Evolutionary conservation across 2,329 filamentous ascomycete genomes (phyloP).

Genomic region (Phaeoacremonium minimum): DNA sequence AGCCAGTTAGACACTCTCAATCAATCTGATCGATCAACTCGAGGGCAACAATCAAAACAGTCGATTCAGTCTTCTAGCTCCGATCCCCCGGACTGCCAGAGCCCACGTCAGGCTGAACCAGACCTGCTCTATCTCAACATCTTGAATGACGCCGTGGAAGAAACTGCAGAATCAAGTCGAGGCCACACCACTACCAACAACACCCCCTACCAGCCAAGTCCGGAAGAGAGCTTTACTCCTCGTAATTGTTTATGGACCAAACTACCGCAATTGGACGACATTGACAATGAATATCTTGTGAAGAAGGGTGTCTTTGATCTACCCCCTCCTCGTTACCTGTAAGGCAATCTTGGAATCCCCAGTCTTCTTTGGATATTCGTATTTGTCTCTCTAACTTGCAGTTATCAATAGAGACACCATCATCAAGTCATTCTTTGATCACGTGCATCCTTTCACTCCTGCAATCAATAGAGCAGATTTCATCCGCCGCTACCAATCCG

Average conservation of each 20-base stretch:
- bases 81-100: conserved; percentile 13
- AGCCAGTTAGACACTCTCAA: conserved; percentile 7
- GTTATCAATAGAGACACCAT: conserved; percentile 12
- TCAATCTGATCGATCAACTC: conserved; percentile 8
- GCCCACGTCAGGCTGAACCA: conserved; percentile 13
- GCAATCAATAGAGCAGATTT: conserved; percentile 15
- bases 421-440: conserved; percentile 17
- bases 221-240: conserved; percentile 13
- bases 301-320: conserved; percentile 18
- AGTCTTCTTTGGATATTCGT: conserved; percentile 4
- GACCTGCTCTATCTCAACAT: conserved; percentile 17
- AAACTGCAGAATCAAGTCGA: conserved; percentile 14
- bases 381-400: conserved; percentile 10
- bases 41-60: not conserved
- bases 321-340: conserved; percentile 13
- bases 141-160: conserved; percentile 15
- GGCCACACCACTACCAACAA: conserved; percentile 13
- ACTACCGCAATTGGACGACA: conserved; percentile 14
- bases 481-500: conserved; percentile 15
- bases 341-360: conserved; percentile 8
- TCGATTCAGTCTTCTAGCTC: conserved; percentile 9
- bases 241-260: conserved; percentile 13
- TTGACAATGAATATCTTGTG: conserved; percentile 17
- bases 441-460: conserved; percentile 15
- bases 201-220: conserved; percentile 10